Conservation (phyloP, 345 rosid species). For the Garcia nutans region DNA sequence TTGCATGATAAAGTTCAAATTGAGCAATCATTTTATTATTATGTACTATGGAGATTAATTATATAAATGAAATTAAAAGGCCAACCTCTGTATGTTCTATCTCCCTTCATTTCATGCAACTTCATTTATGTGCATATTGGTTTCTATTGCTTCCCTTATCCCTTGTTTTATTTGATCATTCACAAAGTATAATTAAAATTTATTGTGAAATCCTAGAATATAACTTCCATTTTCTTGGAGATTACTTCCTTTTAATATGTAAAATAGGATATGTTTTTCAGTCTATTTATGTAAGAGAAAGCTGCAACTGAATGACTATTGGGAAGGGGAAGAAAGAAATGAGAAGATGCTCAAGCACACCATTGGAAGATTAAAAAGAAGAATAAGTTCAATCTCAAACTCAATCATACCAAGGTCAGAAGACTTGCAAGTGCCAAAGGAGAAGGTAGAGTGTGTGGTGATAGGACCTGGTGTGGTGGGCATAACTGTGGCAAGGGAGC, state of each 20-base stretch:
- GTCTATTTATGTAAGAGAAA: background rate
- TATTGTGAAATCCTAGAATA: background rate
- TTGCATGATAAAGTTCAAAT: too few relatives aligned
- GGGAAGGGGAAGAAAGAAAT: background rate
- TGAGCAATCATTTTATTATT: background rate
- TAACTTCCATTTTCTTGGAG: background rate
- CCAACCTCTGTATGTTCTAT: background rate
- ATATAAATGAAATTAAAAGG: background rate
- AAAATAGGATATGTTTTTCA: background rate
- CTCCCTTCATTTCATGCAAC: background rate
- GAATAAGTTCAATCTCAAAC: background rate
- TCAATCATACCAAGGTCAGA: background rate
- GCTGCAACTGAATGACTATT: background rate
- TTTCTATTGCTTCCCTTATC: background rate
- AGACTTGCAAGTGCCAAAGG: constrained; percentile 36
- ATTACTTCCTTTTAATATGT: background rate
- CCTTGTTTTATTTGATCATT: background rate
- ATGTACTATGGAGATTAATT: background rate
- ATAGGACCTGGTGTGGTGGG: constrained; percentile 95
- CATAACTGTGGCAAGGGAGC: constrained; percentile 67
- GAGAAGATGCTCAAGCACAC: constrained; percentile 14
- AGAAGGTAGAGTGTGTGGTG: constrained; percentile 77
- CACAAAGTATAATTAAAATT: background rate
- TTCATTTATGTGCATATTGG: background rate
- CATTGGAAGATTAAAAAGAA: constrained; percentile 4